Evolutionary conservation across 1,284 basidiomycete genomes (phyloP).

Genomic region (Leccinum fuscescens): DNA sequence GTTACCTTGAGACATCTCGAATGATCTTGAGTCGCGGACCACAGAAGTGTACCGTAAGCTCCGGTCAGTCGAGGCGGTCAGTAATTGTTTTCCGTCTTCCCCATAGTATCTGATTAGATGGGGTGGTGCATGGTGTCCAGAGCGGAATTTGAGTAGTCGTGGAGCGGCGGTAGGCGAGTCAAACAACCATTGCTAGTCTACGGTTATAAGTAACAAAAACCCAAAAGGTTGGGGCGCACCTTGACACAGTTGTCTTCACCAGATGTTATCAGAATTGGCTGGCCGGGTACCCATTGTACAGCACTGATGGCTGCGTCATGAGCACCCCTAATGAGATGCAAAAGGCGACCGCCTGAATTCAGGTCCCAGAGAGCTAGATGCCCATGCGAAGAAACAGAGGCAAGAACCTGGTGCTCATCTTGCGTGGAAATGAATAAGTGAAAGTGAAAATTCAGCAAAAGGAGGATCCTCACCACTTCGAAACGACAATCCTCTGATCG

Average conservation of each 20-base stretch:
- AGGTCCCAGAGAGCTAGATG: conserved; percentile 92
- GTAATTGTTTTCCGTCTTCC: conserved; percentile 90
- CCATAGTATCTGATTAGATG: conserved; percentile 94
- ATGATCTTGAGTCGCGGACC: conserved; percentile 89
- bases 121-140: conserved; percentile 90
- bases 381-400: conserved; percentile 82
- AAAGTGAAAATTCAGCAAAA: neutral
- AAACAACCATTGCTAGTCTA: conserved; percentile 91
- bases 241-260: conserved; percentile 94
- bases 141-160: conserved; percentile 85
- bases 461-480: conserved; percentile 66
- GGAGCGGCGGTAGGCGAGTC: conserved; percentile 87
- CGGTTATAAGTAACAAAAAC: conserved; percentile 9
- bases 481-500: conserved; percentile 78
- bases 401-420: conserved; percentile 88
- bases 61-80: conserved; percentile 87
- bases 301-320: conserved; percentile 82
- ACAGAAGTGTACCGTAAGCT: conserved; percentile 89
- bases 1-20: conserved; percentile 91
- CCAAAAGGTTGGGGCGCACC: conserved; percentile 40
- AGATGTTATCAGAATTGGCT: conserved; percentile 84
- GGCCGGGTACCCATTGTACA: conserved; percentile 87
- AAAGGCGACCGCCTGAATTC: conserved; percentile 73
- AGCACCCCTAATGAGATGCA: conserved; percentile 83
- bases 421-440: conserved; percentile 5